Percentiles rank a stretch among this genome's conserved stretches.
Conservation (phyloP, 768 basidiomycete species). For the Kwoniella sp. region DNA sequence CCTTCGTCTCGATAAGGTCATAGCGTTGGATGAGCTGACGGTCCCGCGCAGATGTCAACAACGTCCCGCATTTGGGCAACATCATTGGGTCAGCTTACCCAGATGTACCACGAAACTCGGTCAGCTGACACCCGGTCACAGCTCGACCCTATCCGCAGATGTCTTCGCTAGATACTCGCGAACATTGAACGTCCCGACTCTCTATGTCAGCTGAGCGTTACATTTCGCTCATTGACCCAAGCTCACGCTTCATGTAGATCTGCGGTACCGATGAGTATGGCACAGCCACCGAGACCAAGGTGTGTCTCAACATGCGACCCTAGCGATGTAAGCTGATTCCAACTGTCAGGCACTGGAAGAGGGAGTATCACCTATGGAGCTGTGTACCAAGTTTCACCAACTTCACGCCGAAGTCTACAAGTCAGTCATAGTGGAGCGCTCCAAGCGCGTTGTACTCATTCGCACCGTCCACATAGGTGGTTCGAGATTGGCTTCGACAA, state of each 20-base stretch:
- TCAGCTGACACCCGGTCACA: slow-evolving; percentile 73
- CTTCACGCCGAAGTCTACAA: slow-evolving; percentile 89
- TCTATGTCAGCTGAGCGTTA: slow-evolving; percentile 57
- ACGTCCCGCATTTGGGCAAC: slow-evolving; percentile 89
- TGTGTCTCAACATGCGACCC: slow-evolving; percentile 44
- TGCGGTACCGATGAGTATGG: slow-evolving; percentile 99
- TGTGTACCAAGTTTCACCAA: slow-evolving; percentile 86
- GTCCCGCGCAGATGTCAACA: slow-evolving; percentile 58
- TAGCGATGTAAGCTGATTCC: background rate
- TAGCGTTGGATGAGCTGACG: background rate
- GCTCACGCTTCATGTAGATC: slow-evolving; percentile 50
- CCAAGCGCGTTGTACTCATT: background rate
- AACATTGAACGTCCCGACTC: slow-evolving; percentile 77
- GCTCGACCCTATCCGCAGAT: slow-evolving; percentile 93
- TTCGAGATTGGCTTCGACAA: slow-evolving; percentile 96
- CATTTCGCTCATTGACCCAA: background rate
- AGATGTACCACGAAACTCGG: background rate
- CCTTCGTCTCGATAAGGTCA: background rate
- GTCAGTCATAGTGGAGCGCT: slow-evolving; percentile 18
- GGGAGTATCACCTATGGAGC: slow-evolving; percentile 48
- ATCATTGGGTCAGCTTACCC: slow-evolving; percentile 30
- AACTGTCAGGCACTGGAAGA: slow-evolving; percentile 45
- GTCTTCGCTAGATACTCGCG: slow-evolving; percentile 82
- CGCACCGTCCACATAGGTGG: slow-evolving; percentile 56
- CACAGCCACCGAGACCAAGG: slow-evolving; percentile 98